Conservation (phyloP, 139 green algal genomes). For the Limnomonas spitsbergensis region DNA sequence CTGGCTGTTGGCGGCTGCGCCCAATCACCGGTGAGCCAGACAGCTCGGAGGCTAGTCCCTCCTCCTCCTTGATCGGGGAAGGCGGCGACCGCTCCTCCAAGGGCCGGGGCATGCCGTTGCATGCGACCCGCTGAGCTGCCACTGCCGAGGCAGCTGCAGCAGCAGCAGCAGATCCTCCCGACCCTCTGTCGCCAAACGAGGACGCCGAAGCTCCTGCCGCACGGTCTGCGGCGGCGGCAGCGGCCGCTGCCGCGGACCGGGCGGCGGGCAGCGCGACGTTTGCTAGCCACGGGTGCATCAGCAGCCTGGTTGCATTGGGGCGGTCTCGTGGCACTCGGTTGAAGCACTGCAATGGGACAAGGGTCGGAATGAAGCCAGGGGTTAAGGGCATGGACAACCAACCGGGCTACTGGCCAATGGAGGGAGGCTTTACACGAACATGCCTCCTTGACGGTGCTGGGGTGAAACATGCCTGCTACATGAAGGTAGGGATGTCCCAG, state of each 20-base stretch:
- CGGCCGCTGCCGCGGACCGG: background rate
- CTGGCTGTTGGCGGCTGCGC: too few species aligned
- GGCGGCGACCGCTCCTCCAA: background rate
- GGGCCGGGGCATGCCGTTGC: background rate
- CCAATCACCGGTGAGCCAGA: too few species aligned
- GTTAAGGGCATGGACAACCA: too few species aligned
- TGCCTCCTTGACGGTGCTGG: too few species aligned
- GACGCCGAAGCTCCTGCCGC: background rate
- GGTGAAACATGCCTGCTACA: too few species aligned
- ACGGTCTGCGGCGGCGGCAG: background rate
- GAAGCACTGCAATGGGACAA: constrained; percentile 77
- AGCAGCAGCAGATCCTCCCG: too few species aligned
- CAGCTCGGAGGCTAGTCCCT: too few species aligned
- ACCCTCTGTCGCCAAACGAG: too few species aligned
- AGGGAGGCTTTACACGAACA: too few species aligned
- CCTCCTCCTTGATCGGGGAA: constrained; percentile 9
- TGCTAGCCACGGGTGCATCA: constrained; percentile 75
- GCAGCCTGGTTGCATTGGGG: constrained; percentile 65
- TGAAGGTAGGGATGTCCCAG: too few species aligned
- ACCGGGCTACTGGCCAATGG: too few species aligned
- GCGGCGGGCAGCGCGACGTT: background rate
- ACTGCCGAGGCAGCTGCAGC: background rate
- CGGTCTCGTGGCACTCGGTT: constrained; percentile 66
- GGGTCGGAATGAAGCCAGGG: too few species aligned
- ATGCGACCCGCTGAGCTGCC: background rate